A percentile compares a stretch with the other conserved stretches of the same genome.
phyloP scores from a whole-genome alignment of 345 rosid species.

The Euphorbia peplus region DNA sequence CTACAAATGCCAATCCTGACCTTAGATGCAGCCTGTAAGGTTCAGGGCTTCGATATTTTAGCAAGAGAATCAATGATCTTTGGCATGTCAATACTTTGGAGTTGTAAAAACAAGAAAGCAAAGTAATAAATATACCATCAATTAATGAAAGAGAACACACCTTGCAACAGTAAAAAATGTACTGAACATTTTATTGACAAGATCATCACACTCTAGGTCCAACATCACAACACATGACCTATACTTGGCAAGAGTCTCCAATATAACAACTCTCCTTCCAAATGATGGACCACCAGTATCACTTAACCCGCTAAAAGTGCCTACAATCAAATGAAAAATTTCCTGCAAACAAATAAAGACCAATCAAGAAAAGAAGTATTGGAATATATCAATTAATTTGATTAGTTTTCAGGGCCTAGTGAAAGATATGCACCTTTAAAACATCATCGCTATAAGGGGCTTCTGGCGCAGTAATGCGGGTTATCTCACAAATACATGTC shows the following conservation, averaged over 20 bases:
- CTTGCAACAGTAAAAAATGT: slow-evolving; percentile 88
- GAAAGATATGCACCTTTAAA: slow-evolving; percentile 57
- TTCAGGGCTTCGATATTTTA: slow-evolving; percentile 1
- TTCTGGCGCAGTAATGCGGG: slow-evolving; percentile 98
- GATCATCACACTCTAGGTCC: slow-evolving; percentile 96
- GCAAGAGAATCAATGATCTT: not conserved
- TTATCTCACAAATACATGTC: slow-evolving; percentile 89
- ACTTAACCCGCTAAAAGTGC: slow-evolving; percentile 77
- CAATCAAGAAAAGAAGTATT: slow-evolving; percentile 16
- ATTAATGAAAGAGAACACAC: slow-evolving; percentile 40
- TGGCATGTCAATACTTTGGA: not conserved
- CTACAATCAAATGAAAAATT: slow-evolving; percentile 75
- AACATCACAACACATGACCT: slow-evolving; percentile 96
- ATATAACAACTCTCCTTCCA: slow-evolving; percentile 85
- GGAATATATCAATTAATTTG: slow-evolving; percentile 5
- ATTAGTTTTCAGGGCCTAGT: slow-evolving; percentile 13
- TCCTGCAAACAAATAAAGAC: slow-evolving; percentile 52
- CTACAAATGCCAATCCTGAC: not conserved
- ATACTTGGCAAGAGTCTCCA: slow-evolving; percentile 92
- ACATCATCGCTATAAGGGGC: slow-evolving; percentile 84
- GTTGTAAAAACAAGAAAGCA: not conserved
- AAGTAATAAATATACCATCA: not conserved
- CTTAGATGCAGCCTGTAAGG: not conserved
- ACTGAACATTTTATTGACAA: slow-evolving; percentile 83
- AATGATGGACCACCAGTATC: slow-evolving; percentile 84